These are phyloP conservation scores for Claviceps spartinae DNA, from an alignment of 2,329 filamentous ascomycete species.

Conservation along the genomic window DNA sequence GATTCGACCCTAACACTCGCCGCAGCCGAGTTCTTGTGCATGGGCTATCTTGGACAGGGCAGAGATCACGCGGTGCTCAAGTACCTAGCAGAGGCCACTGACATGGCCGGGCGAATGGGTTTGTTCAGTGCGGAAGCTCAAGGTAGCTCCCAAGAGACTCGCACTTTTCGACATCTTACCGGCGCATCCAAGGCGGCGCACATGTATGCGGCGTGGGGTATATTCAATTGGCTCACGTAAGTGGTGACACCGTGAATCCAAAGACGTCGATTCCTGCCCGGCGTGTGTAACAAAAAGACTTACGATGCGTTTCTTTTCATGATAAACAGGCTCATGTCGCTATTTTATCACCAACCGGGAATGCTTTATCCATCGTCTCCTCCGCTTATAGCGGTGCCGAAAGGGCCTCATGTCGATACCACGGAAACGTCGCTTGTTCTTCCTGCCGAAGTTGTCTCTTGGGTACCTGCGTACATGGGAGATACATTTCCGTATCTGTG, in stretches of 20 bases:
- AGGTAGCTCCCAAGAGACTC: background rate
- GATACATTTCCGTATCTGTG: conserved; percentile 17
- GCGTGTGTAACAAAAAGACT: too few species aligned
- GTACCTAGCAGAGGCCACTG: conserved; percentile 13
- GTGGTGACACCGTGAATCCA: too few species aligned
- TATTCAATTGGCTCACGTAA: conserved; percentile 22
- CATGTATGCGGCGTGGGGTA: conserved; percentile 12
- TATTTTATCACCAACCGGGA: conserved; percentile 21
- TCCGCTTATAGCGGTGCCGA: conserved; percentile 8
- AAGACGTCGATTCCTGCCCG: background rate
- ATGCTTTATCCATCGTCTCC: conserved; percentile 9
- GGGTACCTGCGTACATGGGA: conserved; percentile 9
- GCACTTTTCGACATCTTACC: conserved; percentile 4
- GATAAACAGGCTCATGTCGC: conserved; percentile 14
- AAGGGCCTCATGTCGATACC: background rate
- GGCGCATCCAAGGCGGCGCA: conserved; percentile 6
- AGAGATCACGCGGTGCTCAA: conserved; percentile 16
- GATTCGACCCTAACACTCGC: conserved; percentile 17
- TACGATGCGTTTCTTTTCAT: background rate
- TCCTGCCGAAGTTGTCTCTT: background rate
- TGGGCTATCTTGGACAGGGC: conserved; percentile 18
- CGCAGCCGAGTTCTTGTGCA: conserved; percentile 16
- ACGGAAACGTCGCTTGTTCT: background rate
- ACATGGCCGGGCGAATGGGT: conserved; percentile 15
- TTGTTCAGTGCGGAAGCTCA: conserved; percentile 10